Base-by-base conservation (phyloP, 2,329 filamentous ascomycete genomes). In the Diaporthe australafricana region DNA sequence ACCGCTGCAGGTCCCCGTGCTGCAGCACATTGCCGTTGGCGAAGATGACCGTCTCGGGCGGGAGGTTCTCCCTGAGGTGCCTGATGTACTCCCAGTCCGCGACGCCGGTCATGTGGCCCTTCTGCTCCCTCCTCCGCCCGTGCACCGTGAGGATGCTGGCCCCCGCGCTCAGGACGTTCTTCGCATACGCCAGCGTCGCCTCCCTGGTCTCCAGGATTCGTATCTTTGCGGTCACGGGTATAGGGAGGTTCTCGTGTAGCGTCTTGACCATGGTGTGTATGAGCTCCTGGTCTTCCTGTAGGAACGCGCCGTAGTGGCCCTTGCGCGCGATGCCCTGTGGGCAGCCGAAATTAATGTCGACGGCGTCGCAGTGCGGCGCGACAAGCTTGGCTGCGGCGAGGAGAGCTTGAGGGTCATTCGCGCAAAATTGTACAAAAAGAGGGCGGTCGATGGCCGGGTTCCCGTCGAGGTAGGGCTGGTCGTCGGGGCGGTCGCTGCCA, bases 151-250 rank as follows among this genome's bases (percentile, higher is more conserved):
- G 87, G 70, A 98, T 95, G 77, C 94, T 98, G 3, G 96, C 96
- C 16, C 96, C 96, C 0, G 96, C 95, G 4, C 87, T 89, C 8
- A 99, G 83, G 1, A 98, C 93, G 82, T 94, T 97, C 77, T 91
- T 90, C 16, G 96, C 96, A 81, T 99, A 99, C 55, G 91, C 92
- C 74, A 99, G 84, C 0, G 95, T 98, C 80, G 92, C 91, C 83
- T 98, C 95, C 74, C 88, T 92, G 0, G 93, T 95, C 50, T 98
- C 96, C 5, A 97, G 87, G 25, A 98, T 91, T 11, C 96, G 89
- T 77, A 99, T 97, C 84, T 99, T 99, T 32, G 96, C 96, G 2
- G 96, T 98, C 17, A 99, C 91, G 0, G 96, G 96, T 0, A 99
- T 85, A 3, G 92, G 83, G 3, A 99, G 87, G 70, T 94, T 89